Conservation (phyloP, 495 filamentous ascomycete genomes). For the Hypoxylon perforatum region DNA sequence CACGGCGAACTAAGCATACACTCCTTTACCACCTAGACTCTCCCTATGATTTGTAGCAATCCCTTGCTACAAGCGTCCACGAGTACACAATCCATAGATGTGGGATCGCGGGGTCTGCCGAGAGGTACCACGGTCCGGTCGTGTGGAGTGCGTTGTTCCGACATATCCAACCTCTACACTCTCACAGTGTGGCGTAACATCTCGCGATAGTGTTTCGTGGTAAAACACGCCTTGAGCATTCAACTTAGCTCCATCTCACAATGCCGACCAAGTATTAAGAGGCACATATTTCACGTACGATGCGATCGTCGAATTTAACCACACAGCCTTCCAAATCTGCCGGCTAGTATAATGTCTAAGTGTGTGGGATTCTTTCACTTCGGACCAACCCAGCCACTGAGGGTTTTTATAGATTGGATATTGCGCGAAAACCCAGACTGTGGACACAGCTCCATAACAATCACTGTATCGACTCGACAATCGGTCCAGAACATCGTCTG, state of each 20-base stretch:
- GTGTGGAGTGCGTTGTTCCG: slow-evolving; percentile 34
- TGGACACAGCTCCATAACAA: slow-evolving; percentile 23
- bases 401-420: slow-evolving; percentile 14
- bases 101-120: slow-evolving; percentile 21
- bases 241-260: background rate
- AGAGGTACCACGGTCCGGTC: slow-evolving; percentile 16
- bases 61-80: slow-evolving; percentile 8
- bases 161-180: slow-evolving; percentile 6
- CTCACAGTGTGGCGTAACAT: slow-evolving; percentile 13
- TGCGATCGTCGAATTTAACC: slow-evolving; percentile 20
- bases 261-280: background rate
- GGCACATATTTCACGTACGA: slow-evolving; percentile 18
- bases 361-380: slow-evolving; percentile 5
- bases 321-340: slow-evolving; percentile 15
- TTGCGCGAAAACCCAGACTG: slow-evolving; percentile 11
- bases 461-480: slow-evolving; percentile 2
- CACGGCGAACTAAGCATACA: background rate
- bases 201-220: slow-evolving; percentile 9
- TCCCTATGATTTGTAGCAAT: background rate
- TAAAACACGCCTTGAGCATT: slow-evolving; percentile 14
- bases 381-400: slow-evolving; percentile 6
- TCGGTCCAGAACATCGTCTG: slow-evolving; percentile 29
- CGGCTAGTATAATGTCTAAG: slow-evolving; percentile 14
- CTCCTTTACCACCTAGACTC: background rate
- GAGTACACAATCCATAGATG: slow-evolving; percentile 7